Evolutionary conservation across 805 yeast genomes (phyloP).

Genomic region (Saccharomycopsis olivae): DNA sequence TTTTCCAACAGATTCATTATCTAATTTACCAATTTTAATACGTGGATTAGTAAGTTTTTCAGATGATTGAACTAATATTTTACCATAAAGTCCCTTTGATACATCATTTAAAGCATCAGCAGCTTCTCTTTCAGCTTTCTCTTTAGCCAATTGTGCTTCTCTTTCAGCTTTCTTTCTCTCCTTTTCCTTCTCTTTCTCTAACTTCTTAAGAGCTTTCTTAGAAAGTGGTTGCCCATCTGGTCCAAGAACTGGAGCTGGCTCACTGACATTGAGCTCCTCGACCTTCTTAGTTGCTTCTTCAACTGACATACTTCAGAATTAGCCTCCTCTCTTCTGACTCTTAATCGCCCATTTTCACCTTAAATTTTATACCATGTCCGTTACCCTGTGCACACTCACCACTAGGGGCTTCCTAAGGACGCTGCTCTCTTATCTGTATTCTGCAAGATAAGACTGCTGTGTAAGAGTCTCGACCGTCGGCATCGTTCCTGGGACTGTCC

Average conservation of each 20-base stretch:
- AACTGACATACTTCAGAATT: constrained; percentile 9
- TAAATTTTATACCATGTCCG: background rate
- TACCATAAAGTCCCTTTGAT: constrained; percentile 84
- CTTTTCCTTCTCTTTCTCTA: constrained; percentile 88
- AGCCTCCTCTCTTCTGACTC: background rate
- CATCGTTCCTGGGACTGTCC: no score
- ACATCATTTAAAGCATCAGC: constrained; percentile 66
- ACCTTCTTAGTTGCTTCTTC: constrained; percentile 13
- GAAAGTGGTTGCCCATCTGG: constrained; percentile 80
- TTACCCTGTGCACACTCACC: background rate
- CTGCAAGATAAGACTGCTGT: background rate
- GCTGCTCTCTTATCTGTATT: background rate
- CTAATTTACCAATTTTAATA: constrained; percentile 41
- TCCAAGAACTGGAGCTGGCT: constrained; percentile 27
- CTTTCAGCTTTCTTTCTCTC: constrained; percentile 87
- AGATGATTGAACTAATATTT: constrained; percentile 73
- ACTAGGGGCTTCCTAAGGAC: background rate
- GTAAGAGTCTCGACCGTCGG: no score
- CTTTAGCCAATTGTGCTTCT: constrained; percentile 79
- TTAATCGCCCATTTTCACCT: background rate
- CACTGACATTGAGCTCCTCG: constrained; percentile 8
- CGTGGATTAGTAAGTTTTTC: constrained; percentile 59
- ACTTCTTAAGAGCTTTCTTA: constrained; percentile 90
- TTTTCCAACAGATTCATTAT: constrained; percentile 48
- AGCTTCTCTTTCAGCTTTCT: constrained; percentile 61